These are phyloP conservation scores for Rhodotorula sphaerocarpa DNA, from an alignment of 768 basidiomycete species.

Conservation along the genomic window DNA sequence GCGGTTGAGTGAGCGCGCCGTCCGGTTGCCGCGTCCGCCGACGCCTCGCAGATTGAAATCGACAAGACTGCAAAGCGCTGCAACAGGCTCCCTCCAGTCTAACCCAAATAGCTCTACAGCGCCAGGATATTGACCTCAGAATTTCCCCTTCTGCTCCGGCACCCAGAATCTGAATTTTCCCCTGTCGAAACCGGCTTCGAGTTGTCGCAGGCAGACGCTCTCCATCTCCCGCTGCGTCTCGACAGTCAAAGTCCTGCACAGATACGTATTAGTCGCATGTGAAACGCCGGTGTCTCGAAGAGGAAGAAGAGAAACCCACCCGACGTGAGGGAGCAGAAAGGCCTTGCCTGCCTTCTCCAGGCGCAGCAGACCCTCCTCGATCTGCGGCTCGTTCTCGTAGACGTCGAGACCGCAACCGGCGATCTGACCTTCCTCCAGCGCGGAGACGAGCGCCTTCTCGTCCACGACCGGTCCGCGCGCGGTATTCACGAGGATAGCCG, in stretches of 20 bases:
- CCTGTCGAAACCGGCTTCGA: slow-evolving; percentile 43
- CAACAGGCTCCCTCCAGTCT: too few relatives aligned
- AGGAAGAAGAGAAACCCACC: slow-evolving; percentile 40
- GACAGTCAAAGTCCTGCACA: slow-evolving; percentile 57
- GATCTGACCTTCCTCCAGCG: slow-evolving; percentile 61
- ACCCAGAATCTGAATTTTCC: slow-evolving; percentile 26
- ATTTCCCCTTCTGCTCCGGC: slow-evolving; percentile 18
- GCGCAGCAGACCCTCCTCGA: slow-evolving; percentile 63
- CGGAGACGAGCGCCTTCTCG: slow-evolving; percentile 74
- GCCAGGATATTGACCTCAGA: background rate
- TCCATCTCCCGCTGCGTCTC: slow-evolving; percentile 78
- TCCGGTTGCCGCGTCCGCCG: too few relatives aligned
- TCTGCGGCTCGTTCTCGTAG: slow-evolving; percentile 67
- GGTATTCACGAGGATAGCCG: slow-evolving; percentile 37
- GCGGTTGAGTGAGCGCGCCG: too few relatives aligned
- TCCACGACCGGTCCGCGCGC: slow-evolving; percentile 76
- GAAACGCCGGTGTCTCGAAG: too few relatives aligned
- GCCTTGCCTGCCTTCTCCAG: slow-evolving; percentile 61
- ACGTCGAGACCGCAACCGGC: slow-evolving; percentile 36
- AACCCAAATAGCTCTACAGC: too few relatives aligned
- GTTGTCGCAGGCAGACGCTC: slow-evolving; percentile 68
- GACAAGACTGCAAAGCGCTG: too few relatives aligned
- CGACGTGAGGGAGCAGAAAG: slow-evolving; percentile 83
- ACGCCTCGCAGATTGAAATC: too few relatives aligned
- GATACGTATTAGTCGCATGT: too few relatives aligned